Evolutionary conservation across 106 monocot species (phyloP).

Genomic region (Amphibolis antarctica): DNA sequence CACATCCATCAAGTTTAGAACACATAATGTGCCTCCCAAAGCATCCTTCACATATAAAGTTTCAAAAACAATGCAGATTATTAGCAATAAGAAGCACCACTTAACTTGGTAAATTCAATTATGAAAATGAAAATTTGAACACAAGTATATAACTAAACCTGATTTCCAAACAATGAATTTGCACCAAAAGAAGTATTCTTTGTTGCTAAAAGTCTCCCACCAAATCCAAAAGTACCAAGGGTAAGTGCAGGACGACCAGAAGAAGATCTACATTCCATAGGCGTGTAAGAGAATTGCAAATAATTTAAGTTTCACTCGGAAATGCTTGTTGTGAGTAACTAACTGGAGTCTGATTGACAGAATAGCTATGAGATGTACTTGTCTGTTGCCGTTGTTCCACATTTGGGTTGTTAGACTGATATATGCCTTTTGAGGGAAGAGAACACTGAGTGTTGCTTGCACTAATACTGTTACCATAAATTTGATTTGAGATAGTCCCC

Average conservation of each 20-base stretch:
- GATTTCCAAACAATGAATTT: constrained; percentile 34
- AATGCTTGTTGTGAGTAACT: constrained; percentile 27
- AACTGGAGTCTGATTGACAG: constrained; percentile 9
- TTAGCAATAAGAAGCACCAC: background rate
- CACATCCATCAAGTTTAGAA: constrained; percentile 65
- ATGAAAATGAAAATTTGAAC: background rate
- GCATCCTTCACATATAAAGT: constrained; percentile 27
- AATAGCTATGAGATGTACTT: constrained; percentile 30
- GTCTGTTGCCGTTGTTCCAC: constrained; percentile 13
- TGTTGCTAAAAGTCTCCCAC: constrained; percentile 82
- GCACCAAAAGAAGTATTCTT: constrained; percentile 28
- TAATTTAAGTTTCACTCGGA: constrained; percentile 23
- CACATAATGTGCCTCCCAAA: constrained; percentile 27
- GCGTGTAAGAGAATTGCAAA: constrained; percentile 12
- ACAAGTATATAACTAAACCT: constrained; percentile 24
- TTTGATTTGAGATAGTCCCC: background rate
- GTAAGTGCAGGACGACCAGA: constrained; percentile 85
- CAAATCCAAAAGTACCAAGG: constrained; percentile 89
- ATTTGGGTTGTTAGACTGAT: constrained; percentile 36
- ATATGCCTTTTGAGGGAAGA: constrained; percentile 26
- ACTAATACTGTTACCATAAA: constrained; percentile 8
- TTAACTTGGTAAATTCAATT: background rate
- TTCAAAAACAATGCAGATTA: too few relatives aligned
- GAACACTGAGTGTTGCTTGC: constrained; percentile 18
- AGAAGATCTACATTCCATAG: constrained; percentile 53